Percentiles rank a stretch among this genome's conserved stretches.
Evolutionary conservation across 371 early-diverging fungal genomes (phyloP).

Genomic region (Rhizopus arrhizus): DNA sequence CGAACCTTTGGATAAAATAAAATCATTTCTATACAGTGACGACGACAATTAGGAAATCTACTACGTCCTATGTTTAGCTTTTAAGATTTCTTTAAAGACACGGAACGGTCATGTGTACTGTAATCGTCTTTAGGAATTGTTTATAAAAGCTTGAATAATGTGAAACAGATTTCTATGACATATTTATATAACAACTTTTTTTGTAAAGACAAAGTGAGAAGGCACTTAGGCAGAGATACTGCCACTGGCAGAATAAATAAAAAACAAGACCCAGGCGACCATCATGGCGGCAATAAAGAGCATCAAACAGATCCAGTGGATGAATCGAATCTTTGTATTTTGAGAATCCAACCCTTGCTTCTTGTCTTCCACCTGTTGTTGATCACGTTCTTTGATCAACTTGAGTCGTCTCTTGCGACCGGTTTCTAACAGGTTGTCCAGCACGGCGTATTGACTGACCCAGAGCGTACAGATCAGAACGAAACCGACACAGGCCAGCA

Average conservation of each 20-base stretch:
- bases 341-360: constrained; percentile 29
- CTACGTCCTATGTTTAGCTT: too few species aligned
- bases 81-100: too few species aligned
- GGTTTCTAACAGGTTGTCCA: constrained; percentile 30
- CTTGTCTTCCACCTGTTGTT: constrained; percentile 25
- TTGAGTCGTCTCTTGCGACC: constrained; percentile 24
- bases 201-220: background rate
- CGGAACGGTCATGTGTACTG: too few species aligned
- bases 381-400: constrained; percentile 32
- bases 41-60: too few species aligned
- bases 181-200: too few species aligned
- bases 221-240: constrained; percentile 20
- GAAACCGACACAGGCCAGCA: constrained; percentile 30
- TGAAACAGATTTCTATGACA: too few species aligned
- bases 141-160: too few species aligned
- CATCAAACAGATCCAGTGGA: constrained; percentile 26
- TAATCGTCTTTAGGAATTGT: too few species aligned
- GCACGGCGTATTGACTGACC: constrained; percentile 24
- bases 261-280: constrained; percentile 36
- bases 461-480: constrained; percentile 24
- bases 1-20: too few species aligned
- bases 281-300: constrained; percentile 20
- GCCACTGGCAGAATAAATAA: constrained; percentile 30
- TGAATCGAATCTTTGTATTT: constrained; percentile 7
- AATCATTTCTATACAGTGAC: too few species aligned